phyloP scores from a whole-genome alignment of 2,329 filamentous ascomycete species.

The Monosporascus sp. region DNA sequence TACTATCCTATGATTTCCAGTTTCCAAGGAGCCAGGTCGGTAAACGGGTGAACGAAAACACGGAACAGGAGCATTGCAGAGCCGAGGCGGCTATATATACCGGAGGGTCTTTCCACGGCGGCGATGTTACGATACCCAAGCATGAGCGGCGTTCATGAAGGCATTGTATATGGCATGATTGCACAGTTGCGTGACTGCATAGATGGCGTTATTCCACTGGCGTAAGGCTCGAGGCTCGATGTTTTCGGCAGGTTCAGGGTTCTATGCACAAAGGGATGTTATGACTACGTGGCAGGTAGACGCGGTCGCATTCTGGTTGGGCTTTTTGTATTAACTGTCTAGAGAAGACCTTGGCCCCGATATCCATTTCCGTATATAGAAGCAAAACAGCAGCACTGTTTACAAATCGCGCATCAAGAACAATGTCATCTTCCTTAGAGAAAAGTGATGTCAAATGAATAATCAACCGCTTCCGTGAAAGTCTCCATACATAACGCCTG shows the following conservation, averaged over 20 bases:
- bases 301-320: not conserved
- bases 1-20: not conserved
- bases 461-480: not conserved
- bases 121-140: constrained; percentile 17
- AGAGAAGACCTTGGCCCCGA: not conserved
- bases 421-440: too few species aligned
- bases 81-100: not conserved
- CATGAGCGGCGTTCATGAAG: constrained; percentile 3
- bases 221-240: not conserved
- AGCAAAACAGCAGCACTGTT: not conserved
- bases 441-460: not conserved
- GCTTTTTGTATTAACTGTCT: too few species aligned
- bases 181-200: not conserved
- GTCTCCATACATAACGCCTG: not conserved
- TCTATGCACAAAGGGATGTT: not conserved
- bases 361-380: not conserved
- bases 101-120: not conserved
- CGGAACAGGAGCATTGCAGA: not conserved
- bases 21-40: constrained; percentile 1
- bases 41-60: constrained; percentile 4
- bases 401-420: not conserved
- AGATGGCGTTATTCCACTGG: not conserved
- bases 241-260: not conserved
- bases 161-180: not conserved
- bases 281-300: not conserved